Evolutionary conservation across 768 basidiomycete species (phyloP).

Genomic region (Suillus sp.): DNA sequence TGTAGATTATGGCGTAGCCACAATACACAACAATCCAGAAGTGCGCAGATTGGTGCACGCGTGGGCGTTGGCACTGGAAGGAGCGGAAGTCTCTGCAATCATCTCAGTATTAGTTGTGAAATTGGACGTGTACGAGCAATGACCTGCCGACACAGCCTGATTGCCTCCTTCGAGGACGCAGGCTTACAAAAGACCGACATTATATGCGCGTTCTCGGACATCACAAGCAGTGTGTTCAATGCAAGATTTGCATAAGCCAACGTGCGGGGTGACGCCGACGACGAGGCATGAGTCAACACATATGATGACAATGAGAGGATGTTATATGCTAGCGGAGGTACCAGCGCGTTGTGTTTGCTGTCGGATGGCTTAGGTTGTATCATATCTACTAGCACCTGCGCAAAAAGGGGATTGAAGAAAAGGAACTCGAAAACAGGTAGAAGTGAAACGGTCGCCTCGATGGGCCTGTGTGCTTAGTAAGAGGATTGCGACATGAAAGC

Average conservation of each 20-base stretch:
- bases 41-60: slow-evolving; percentile 53
- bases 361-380: slow-evolving; percentile 20
- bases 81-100: slow-evolving; percentile 49
- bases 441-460: slow-evolving; percentile 58
- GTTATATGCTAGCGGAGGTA: slow-evolving; percentile 45
- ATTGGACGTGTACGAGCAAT: slow-evolving; percentile 15
- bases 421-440: slow-evolving; percentile 66
- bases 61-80: slow-evolving; percentile 43
- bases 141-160: slow-evolving; percentile 69
- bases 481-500: not conserved
- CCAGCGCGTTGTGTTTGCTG: slow-evolving; percentile 15
- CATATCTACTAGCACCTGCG: slow-evolving; percentile 46
- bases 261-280: slow-evolving; percentile 57
- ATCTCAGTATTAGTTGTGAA: slow-evolving; percentile 10
- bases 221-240: slow-evolving; percentile 52
- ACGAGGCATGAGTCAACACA: slow-evolving; percentile 66
- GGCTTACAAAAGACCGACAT: slow-evolving; percentile 49
- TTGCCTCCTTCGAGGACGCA: slow-evolving; percentile 30
- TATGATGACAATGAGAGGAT: slow-evolving; percentile 65
- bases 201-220: slow-evolving; percentile 51
- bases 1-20: slow-evolving; percentile 75
- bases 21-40: slow-evolving; percentile 69
- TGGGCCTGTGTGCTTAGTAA: slow-evolving; percentile 49
- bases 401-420: slow-evolving; percentile 50
- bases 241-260: slow-evolving; percentile 63